A percentile compares a stretch with the other conserved stretches of the same genome.
Conservation (phyloP, 331 rosid species). For the Dryas integrifolia region DNA sequence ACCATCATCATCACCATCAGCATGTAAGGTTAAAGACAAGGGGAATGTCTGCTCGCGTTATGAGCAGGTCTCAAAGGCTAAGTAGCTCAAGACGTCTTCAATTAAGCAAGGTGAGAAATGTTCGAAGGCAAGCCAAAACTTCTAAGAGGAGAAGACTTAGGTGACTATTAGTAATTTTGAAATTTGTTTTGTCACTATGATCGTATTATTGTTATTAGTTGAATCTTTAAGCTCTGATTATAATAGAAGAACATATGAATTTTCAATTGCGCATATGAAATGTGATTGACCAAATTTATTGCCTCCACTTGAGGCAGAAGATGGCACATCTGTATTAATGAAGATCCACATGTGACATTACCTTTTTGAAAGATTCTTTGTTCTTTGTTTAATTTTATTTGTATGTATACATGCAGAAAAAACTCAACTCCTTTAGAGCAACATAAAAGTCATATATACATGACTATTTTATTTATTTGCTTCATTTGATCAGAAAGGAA, state of each 20-base stretch:
- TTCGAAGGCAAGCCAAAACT: slow-evolving; percentile 7
- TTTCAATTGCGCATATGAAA: no score
- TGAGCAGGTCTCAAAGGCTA: slow-evolving; percentile 16
- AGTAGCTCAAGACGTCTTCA: slow-evolving; percentile 23
- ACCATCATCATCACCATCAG: not conserved
- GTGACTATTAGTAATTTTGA: slow-evolving; percentile 14
- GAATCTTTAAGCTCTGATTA: not conserved
- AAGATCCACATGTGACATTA: not conserved
- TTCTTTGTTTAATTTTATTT: no score
- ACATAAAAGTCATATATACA: no score
- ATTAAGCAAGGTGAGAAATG: slow-evolving; percentile 17
- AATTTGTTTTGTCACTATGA: not conserved
- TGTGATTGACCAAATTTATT: not conserved
- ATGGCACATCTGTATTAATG: not conserved
- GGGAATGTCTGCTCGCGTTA: slow-evolving; percentile 6
- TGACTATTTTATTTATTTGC: not conserved
- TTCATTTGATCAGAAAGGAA: not conserved
- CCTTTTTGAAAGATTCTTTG: no score
- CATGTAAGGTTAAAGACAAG: slow-evolving; percentile 23
- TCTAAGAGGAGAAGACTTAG: slow-evolving; percentile 32
- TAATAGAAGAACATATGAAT: no score
- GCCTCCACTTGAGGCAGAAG: not conserved
- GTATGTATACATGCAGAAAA: no score
- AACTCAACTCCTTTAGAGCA: not conserved
- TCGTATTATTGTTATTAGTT: not conserved